A percentile compares a stretch with the other conserved stretches of the same genome.
These are phyloP conservation scores for Quercus phellos DNA, from an alignment of 331 rosid genomes.

Conservation along the genomic window DNA sequence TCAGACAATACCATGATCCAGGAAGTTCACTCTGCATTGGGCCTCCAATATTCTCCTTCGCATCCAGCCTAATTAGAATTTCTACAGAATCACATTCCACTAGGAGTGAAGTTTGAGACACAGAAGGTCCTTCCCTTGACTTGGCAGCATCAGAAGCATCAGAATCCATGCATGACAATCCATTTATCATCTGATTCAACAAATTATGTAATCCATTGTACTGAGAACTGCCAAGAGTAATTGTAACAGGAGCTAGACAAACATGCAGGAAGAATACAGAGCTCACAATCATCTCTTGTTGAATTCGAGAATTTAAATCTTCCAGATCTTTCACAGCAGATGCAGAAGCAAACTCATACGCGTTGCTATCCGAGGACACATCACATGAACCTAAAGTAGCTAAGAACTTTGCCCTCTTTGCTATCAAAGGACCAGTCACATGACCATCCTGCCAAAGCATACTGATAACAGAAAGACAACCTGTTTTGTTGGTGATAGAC, in stretches of 20 bases:
- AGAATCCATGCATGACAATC: slow-evolving; percentile 36
- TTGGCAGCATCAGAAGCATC: slow-evolving; percentile 40
- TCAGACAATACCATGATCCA: slow-evolving; percentile 73
- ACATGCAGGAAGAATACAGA: slow-evolving; percentile 54
- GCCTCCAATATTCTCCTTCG: slow-evolving; percentile 41
- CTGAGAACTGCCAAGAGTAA: slow-evolving; percentile 47
- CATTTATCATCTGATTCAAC: slow-evolving; percentile 51
- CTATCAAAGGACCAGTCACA: slow-evolving; percentile 92
- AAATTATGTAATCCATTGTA: slow-evolving; percentile 45
- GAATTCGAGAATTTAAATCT: slow-evolving; percentile 65
- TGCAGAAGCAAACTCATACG: slow-evolving; percentile 73
- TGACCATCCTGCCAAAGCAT: slow-evolving; percentile 74
- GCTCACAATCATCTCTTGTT: slow-evolving; percentile 79
- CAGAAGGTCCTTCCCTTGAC: slow-evolving; percentile 32
- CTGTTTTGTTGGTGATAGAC: slow-evolving; percentile 42
- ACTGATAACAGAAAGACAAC: slow-evolving; percentile 47
- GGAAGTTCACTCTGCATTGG: slow-evolving; percentile 87
- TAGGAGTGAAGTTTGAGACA: slow-evolving; percentile 60
- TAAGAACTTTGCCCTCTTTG: slow-evolving; percentile 70
- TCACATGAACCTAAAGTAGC: slow-evolving; percentile 51
- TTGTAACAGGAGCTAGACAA: slow-evolving; percentile 39
- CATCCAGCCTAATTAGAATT: slow-evolving; percentile 50
- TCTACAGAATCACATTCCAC: slow-evolving; percentile 60
- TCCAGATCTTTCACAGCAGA: slow-evolving; percentile 66
- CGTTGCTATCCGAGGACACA: slow-evolving; percentile 22